Evolutionary conservation across 768 basidiomycete species (phyloP).

Genomic region (Lactifluus piperatus): DNA sequence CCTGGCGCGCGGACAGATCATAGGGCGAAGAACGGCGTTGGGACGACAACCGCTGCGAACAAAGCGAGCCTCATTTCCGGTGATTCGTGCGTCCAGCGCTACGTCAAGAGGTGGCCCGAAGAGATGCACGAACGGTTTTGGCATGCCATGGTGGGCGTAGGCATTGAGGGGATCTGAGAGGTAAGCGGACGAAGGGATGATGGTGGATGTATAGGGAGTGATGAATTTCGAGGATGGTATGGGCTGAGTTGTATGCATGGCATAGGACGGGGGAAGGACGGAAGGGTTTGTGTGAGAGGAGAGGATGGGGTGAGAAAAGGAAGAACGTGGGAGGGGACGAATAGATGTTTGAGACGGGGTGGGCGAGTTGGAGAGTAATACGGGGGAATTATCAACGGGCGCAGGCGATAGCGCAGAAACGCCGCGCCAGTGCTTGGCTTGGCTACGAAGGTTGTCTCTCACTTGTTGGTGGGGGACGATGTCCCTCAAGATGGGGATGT

Average conservation of each 20-base stretch:
- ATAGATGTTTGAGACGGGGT: slow-evolving; percentile 25
- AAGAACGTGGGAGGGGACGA: slow-evolving; percentile 27
- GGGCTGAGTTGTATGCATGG: slow-evolving; percentile 52
- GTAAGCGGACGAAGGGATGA: slow-evolving; percentile 62
- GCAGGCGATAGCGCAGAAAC: slow-evolving; percentile 42
- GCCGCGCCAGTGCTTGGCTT: slow-evolving; percentile 59
- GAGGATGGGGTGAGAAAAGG: slow-evolving; percentile 28
- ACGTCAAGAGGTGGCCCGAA: slow-evolving; percentile 70
- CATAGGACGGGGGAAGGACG: slow-evolving; percentile 50
- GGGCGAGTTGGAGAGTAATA: slow-evolving; percentile 25
- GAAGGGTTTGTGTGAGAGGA: slow-evolving; percentile 33
- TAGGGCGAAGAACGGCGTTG: slow-evolving; percentile 38
- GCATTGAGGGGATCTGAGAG: slow-evolving; percentile 75
- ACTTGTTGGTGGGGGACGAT: slow-evolving; percentile 35
- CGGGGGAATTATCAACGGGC: slow-evolving; percentile 29
- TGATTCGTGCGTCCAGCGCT: slow-evolving; percentile 70
- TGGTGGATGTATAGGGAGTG: slow-evolving; percentile 51
- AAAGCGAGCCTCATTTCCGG: slow-evolving; percentile 56
- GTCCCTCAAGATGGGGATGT: slow-evolving; percentile 40
- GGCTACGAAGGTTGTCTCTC: slow-evolving; percentile 43
- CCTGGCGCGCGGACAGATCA: slow-evolving; percentile 29
- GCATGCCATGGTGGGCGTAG: slow-evolving; percentile 76
- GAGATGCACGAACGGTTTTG: slow-evolving; percentile 76
- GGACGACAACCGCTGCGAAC: slow-evolving; percentile 51
- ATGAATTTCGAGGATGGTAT: slow-evolving; percentile 50